Evolutionary conservation across 805 yeast genomes (phyloP).

Genomic region (Candida jianshihensis): DNA sequence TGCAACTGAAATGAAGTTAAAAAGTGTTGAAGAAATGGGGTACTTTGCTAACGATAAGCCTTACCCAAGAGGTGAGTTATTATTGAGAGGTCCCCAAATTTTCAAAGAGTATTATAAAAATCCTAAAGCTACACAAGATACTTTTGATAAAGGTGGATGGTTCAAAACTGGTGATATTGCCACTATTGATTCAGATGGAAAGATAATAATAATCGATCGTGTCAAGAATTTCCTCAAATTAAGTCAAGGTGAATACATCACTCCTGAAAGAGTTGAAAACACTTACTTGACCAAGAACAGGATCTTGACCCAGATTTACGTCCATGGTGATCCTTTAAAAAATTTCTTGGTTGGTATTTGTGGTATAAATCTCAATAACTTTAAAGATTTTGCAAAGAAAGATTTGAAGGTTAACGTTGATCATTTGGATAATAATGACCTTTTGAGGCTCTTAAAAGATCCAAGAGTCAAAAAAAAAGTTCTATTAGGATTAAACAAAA

Average conservation of each 20-base stretch:
- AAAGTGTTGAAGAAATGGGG: constrained; percentile 45
- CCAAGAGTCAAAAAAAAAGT: constrained; percentile 23
- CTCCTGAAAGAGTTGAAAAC: constrained; percentile 61
- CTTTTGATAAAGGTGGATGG: constrained; percentile 45
- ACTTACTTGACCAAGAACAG: constrained; percentile 39
- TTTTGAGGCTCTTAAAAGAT: constrained; percentile 11
- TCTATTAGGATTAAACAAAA: constrained; percentile 32
- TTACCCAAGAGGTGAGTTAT: constrained; percentile 43
- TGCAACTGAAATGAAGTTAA: constrained; percentile 44
- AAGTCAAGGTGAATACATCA: constrained; percentile 50
- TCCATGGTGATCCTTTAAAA: constrained; percentile 50
- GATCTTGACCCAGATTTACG: constrained; percentile 38
- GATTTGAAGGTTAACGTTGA: constrained; percentile 2
- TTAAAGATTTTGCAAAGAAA: constrained; percentile 10
- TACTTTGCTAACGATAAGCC: constrained; percentile 40
- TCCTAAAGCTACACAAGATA: constrained; percentile 38
- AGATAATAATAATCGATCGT: constrained; percentile 45
- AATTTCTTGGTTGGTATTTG: constrained; percentile 46
- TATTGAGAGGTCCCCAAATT: constrained; percentile 50
- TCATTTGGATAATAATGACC: constrained; percentile 4
- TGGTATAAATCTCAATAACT: constrained; percentile 41
- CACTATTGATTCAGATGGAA: constrained; percentile 28
- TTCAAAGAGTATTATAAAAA: constrained; percentile 45
- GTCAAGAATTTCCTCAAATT: constrained; percentile 63
- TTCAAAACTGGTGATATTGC: constrained; percentile 55